These are phyloP conservation scores for Dendrobium catenatum DNA, from an alignment of 106 monocot species.

Conservation along the genomic window DNA sequence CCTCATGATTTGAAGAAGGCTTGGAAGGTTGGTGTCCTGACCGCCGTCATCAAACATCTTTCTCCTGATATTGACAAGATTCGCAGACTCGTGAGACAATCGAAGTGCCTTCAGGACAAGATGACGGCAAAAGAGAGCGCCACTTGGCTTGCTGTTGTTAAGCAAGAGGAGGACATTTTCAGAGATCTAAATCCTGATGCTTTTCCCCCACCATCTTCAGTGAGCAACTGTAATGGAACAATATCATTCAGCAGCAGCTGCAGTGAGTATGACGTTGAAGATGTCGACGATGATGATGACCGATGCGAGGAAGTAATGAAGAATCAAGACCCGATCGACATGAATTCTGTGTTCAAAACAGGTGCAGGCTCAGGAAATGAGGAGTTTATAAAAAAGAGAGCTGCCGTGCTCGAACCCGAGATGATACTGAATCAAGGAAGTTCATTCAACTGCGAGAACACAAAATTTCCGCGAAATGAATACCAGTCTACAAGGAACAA, in stretches of 20 bases:
- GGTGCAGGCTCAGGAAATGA: not conserved
- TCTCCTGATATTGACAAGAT: slow-evolving; percentile 76
- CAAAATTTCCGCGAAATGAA: slow-evolving; percentile 41
- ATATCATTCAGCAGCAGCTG: slow-evolving; percentile 44
- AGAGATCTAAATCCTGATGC: slow-evolving; percentile 40
- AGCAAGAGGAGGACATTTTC: slow-evolving; percentile 61
- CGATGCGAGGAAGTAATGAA: slow-evolving; percentile 20
- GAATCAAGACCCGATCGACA: slow-evolving; percentile 8
- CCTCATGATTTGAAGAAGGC: slow-evolving; percentile 84
- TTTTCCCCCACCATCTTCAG: slow-evolving; percentile 23
- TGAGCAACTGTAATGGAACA: slow-evolving; percentile 13
- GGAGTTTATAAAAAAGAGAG: slow-evolving; percentile 47
- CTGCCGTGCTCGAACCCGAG: slow-evolving; percentile 7
- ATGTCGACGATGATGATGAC: slow-evolving; percentile 25
- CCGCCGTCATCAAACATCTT: slow-evolving; percentile 78
- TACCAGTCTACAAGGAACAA: slow-evolving; percentile 25
- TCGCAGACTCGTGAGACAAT: slow-evolving; percentile 57
- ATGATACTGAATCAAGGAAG: slow-evolving; percentile 17
- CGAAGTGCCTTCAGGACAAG: slow-evolving; percentile 86
- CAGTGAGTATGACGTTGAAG: slow-evolving; percentile 60
- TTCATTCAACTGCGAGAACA: slow-evolving; percentile 40
- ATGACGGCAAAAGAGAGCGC: slow-evolving; percentile 83
- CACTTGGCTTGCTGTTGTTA: slow-evolving; percentile 66
- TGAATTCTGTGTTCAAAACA: not conserved
- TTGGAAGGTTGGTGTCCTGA: slow-evolving; percentile 73